These are phyloP conservation scores for Ceratobasidium sp. DNA, from an alignment of 1,284 basidiomycete genomes.

Conservation along the genomic window DNA sequence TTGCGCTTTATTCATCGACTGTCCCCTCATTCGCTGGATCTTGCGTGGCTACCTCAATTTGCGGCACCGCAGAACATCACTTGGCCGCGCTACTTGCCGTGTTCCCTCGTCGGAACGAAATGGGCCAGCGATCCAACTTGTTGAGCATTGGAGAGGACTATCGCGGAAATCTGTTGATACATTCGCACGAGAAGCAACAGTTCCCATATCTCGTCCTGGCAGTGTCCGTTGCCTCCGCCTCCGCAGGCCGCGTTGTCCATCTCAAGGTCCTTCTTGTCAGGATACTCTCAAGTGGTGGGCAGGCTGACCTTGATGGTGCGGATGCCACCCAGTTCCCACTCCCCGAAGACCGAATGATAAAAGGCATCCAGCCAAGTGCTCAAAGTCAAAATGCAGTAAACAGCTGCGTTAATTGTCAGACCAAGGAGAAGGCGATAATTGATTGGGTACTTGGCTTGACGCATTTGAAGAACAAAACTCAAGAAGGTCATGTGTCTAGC, in stretches of 20 bases:
- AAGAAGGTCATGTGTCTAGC: constrained; percentile 29
- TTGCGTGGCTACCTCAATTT: constrained; percentile 25
- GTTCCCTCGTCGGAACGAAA: constrained; percentile 14
- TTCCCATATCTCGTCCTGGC: constrained; percentile 5
- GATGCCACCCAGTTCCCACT: background rate
- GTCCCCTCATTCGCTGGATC: constrained; percentile 26
- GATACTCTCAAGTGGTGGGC: background rate
- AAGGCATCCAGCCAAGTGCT: constrained; percentile 13
- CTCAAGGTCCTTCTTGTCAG: constrained; percentile 3
- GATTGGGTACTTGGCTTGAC: constrained; percentile 2
- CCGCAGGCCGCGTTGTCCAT: background rate
- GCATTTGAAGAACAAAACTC: constrained; percentile 11
- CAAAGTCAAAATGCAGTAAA: background rate
- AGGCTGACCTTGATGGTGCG: background rate
- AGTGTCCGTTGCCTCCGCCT: background rate
- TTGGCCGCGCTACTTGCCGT: constrained; percentile 1
- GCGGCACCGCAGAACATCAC: background rate
- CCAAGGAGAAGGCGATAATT: constrained; percentile 16
- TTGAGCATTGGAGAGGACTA: constrained; percentile 17
- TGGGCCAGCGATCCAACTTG: constrained; percentile 6
- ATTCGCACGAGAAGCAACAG: background rate
- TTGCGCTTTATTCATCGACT: constrained; percentile 23
- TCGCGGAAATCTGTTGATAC: constrained; percentile 10
- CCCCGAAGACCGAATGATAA: constrained; percentile 11
- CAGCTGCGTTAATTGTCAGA: constrained; percentile 29